Evolutionary conservation across 2,329 filamentous ascomycete species (phyloP), one percentile per base, ranked within the genome.

Genomic region (Curvularia eragrostidis): DNA sequence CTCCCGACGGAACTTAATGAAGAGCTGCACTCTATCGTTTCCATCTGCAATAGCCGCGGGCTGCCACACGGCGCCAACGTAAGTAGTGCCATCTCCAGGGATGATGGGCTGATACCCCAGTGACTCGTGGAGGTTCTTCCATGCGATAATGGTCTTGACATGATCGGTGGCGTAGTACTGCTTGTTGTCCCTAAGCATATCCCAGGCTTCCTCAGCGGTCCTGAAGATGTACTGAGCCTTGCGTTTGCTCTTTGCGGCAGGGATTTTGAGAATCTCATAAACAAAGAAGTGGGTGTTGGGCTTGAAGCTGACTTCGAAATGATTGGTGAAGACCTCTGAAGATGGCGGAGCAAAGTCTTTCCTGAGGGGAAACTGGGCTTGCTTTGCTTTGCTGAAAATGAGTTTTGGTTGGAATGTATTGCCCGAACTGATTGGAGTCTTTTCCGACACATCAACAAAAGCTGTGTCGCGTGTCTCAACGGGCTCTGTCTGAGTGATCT

Each of bases 281-380:
- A 48, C 28, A n/a, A 44, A 53, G 26, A 57, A 49, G 36, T 42
- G 26, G 5, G 19, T 44, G 15, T 24, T 24, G 8, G 49, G 18
- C 18, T 30, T 24, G 24, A 56, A 24, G 10, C 32, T 10, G 23
- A 43, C 26, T 38, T 56, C 53, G 52, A 66, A 66, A 38, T 66
- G 64, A 36, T 66, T 66, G 13, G 51, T 46, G 21, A 58, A 38
- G 13, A 9, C 47, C 15, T 49, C 43, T 13, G 43, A 46, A 7
- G 43, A 46, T 12, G 43, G 10, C 8, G 24, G 24, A 46, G 43
- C 43, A 46, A 46, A 46, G 18, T n/a, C 43, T 21, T 19, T 46
- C 5, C 26, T 28, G n/a, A 46, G 26, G 18, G 43, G 43, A 21
- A 46, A 30, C 5, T 46, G n/a, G 26, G 26, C 24, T 30, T 32